Percentiles rank a stretch among this genome's conserved stretches.
phyloP scores from a whole-genome alignment of 768 basidiomycete species.

The Hericium coralloides region DNA sequence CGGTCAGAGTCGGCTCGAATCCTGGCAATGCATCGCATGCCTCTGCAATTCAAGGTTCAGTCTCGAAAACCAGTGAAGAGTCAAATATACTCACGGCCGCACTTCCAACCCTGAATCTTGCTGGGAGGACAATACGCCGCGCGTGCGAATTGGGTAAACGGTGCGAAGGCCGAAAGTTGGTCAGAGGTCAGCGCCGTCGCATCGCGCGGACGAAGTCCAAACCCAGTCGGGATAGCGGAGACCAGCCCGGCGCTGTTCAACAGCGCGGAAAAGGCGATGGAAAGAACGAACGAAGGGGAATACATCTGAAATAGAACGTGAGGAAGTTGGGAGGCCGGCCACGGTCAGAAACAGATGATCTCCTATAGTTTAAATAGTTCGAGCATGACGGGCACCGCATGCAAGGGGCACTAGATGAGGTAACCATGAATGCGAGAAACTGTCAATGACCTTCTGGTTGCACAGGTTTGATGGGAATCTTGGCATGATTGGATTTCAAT shows the following conservation, averaged over 20 bases:
- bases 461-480: no score
- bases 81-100: constrained; percentile 29
- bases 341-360: no score
- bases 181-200: not conserved
- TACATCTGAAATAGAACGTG: no score
- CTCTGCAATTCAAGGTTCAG: constrained; percentile 16
- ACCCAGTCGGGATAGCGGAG: not conserved
- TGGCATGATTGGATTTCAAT: no score
- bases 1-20: constrained; percentile 32
- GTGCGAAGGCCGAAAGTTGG: not conserved
- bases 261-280: not conserved
- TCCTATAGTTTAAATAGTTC: no score
- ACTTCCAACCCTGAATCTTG: constrained; percentile 32
- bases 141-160: not conserved
- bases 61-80: not conserved
- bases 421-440: no score
- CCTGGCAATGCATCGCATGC: constrained; percentile 33
- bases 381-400: no score
- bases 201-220: not conserved
- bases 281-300: not conserved
- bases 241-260: not conserved
- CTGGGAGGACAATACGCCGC: constrained; percentile 25
- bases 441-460: no score
- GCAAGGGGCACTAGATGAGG: no score
- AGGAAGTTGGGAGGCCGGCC: no score